A percentile compares a stretch with the other conserved stretches of the same genome.
These are phyloP conservation scores for Gonapodya prolifera DNA, from an alignment of 192 early-diverging fungal genomes.

Conservation along the genomic window DNA sequence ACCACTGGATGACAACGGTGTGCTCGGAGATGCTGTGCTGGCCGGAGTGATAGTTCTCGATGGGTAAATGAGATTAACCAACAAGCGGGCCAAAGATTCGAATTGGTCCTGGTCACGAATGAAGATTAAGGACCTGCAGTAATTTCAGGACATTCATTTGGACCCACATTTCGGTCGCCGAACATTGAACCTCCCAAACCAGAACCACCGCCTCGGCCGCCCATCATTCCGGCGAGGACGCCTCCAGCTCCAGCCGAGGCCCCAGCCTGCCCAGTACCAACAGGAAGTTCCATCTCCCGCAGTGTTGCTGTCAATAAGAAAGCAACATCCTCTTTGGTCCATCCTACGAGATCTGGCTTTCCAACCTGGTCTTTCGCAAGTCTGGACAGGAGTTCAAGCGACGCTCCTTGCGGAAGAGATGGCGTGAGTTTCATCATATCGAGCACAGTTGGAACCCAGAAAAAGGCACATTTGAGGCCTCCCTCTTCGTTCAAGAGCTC, in stretches of 20 bases:
- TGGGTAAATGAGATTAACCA: neutral
- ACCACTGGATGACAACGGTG: neutral
- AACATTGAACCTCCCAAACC: neutral
- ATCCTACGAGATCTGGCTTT: neutral
- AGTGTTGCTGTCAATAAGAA: neutral
- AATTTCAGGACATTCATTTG: neutral
- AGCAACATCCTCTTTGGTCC: neutral
- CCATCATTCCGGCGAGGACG: neutral
- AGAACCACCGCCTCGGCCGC: neutral
- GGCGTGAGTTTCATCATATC: neutral
- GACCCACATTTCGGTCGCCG: neutral
- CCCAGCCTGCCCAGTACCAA: neutral
- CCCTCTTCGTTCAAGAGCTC: neutral
- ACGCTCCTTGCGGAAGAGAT: neutral
- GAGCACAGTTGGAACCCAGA: neutral
- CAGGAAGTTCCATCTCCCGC: neutral
- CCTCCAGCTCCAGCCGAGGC: neutral
- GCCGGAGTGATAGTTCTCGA: too few relatives aligned
- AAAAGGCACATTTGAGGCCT: neutral
- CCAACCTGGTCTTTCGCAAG: neutral
- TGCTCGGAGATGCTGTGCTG: neutral
- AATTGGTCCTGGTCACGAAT: neutral
- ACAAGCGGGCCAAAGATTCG: neutral
- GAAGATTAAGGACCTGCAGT: neutral
- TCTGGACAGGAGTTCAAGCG: neutral